Base-by-base conservation (phyloP, 2,329 filamentous ascomycete species). In the Aspergillus awamori region DNA sequence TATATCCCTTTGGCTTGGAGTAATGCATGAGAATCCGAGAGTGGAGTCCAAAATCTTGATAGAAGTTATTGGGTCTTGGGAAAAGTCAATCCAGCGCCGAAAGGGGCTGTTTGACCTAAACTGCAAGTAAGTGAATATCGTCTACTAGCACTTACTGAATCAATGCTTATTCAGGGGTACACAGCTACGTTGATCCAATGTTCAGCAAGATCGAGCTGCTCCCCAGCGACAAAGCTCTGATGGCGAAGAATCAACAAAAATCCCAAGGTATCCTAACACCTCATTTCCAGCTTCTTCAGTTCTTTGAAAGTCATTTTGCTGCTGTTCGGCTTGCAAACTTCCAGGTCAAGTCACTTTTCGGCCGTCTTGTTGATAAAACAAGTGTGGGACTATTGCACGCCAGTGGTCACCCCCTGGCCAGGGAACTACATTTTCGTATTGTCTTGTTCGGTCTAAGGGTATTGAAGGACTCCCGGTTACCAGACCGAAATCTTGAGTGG, bases 241-340 rank as follows among this genome's bases (percentile, higher is more conserved):
- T 97, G 65, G 83, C 87, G 15, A 92, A 89, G 76, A 86, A 88
- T 56, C 92, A 94, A 71, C 90, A 95, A 69, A 80, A 86, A 28
- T 89, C 93, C 2, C 91, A 96, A 69, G 90, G 95, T 70, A 80
- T 94, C 55, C 86, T 99, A 41, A 89, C 92, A 7, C 95, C 95
- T 4, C 95, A 99, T 75, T 87, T 91, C 57, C 88, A 91, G 24
- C 79, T 98, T 26, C 79, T 97, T 36, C 92, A 96, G 65, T 97
- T 98, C 74, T 86, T 99, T 63, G 89, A 87, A 61, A 99, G 95
- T 71, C 94, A 98, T 74, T 99, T 96, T 80, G 97, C 93, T 73
- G 93, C 96, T 2, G 93, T 91, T 11, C 86, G 93, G n/a, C 82
- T 97, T 26, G 89, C 92, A 26, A 97, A 89, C 67, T 84, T 87